A percentile compares a stretch with the other conserved stretches of the same genome.
These are phyloP conservation scores for Aspergillus carlsbadensis DNA, from an alignment of 495 filamentous ascomycete species.

Conservation along the genomic window DNA sequence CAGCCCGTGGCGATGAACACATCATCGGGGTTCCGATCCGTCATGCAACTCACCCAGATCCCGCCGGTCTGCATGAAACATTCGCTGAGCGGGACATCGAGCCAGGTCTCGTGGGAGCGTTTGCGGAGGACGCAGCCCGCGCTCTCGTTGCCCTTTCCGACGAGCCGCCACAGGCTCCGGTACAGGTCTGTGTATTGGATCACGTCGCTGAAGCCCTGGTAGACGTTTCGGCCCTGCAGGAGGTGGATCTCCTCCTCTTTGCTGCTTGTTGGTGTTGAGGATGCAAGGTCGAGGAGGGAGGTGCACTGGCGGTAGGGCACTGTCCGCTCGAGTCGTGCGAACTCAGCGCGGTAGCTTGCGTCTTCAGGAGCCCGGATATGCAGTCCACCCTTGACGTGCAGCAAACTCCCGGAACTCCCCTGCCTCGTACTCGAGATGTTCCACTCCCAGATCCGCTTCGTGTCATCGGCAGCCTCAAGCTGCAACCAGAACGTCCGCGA, in stretches of 20 bases:
- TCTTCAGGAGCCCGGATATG: not conserved
- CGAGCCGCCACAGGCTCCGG: constrained; percentile 42
- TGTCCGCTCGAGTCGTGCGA: constrained; percentile 41
- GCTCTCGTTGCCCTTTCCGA: constrained; percentile 34
- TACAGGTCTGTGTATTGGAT: constrained; percentile 44
- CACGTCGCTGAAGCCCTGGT: constrained; percentile 41
- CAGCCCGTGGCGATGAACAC: constrained; percentile 48
- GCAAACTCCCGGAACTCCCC: not conserved
- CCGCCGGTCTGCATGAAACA: constrained; percentile 48
- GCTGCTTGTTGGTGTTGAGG: constrained; percentile 43
- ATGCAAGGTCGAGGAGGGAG: constrained; percentile 29
- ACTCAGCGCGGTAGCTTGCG: constrained; percentile 21
- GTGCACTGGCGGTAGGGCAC: constrained; percentile 37
- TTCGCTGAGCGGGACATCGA: constrained; percentile 34
- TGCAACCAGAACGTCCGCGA: constrained; percentile 27
- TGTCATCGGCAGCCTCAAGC: not conserved
- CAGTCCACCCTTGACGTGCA: constrained; percentile 4
- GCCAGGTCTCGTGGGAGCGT: constrained; percentile 34
- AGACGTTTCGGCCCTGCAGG: constrained; percentile 47
- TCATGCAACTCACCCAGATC: constrained; percentile 52
- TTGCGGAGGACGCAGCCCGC: constrained; percentile 30
- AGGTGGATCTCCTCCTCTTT: constrained; percentile 32
- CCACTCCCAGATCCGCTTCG: constrained; percentile 34
- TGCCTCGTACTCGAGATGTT: constrained; percentile 31
- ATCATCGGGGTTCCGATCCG: constrained; percentile 31